phyloP scores from a whole-genome alignment of 495 filamentous ascomycete species.

The Aspergillus wentii region DNA sequence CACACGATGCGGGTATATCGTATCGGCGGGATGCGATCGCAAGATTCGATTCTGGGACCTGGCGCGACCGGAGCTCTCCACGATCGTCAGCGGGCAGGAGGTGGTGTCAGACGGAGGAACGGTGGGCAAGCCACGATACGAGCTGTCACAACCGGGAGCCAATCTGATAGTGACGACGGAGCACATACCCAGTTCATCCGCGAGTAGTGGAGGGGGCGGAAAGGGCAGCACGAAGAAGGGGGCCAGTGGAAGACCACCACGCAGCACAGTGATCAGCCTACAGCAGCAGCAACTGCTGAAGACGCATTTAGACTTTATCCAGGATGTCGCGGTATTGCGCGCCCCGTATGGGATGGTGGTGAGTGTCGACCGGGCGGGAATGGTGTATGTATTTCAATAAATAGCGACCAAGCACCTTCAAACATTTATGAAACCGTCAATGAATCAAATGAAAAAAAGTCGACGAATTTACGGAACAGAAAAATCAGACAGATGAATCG shows the following conservation, averaged over 20 bases:
- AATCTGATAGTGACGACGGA: conserved; percentile 71
- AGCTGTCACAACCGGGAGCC: conserved; percentile 60
- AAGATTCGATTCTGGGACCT: conserved; percentile 94
- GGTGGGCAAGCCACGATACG: conserved; percentile 60
- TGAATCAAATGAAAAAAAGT: no score
- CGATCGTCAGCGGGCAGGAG: conserved; percentile 74
- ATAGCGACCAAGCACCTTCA: no score
- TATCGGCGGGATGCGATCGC: conserved; percentile 84
- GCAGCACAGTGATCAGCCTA: conserved; percentile 80
- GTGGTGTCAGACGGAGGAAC: conserved; percentile 50
- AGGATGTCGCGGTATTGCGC: conserved; percentile 84
- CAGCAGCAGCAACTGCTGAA: conserved; percentile 83
- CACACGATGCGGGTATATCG: conserved; percentile 57
- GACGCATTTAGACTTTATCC: conserved; percentile 82
- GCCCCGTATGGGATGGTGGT: conserved; percentile 89
- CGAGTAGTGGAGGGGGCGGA: conserved; percentile 19
- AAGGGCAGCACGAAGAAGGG: conserved; percentile 31
- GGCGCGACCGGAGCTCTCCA: conserved; percentile 62
- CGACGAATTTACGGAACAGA: no score
- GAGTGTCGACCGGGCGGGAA: conserved; percentile 84
- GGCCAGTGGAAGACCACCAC: conserved; percentile 48
- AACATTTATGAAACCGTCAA: no score
- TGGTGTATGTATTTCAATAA: conserved; percentile 87
- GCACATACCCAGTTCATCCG: conserved; percentile 46
- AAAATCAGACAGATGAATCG: no score